Conservation (phyloP, 352 stramenopile species). For the Phytophthora cajani region DNA sequence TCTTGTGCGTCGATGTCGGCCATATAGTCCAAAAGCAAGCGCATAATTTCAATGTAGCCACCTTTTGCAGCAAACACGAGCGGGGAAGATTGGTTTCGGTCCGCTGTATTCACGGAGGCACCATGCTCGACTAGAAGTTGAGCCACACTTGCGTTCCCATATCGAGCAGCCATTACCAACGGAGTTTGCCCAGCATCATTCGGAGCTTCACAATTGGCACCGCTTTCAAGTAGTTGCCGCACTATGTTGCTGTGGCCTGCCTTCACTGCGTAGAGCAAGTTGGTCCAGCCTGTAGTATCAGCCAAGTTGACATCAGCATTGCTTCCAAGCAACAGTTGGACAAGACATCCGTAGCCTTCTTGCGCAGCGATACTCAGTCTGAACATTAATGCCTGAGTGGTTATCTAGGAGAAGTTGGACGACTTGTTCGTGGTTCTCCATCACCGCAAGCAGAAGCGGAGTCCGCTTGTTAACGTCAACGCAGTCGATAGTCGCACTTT, state of each 20-base stretch:
- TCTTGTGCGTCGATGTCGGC: background rate
- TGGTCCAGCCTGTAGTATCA: background rate
- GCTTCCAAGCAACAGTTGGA: background rate
- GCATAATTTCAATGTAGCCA: background rate
- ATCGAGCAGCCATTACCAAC: constrained; percentile 1
- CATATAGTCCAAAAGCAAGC: background rate
- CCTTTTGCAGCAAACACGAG: constrained; percentile 5
- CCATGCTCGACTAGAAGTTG: background rate
- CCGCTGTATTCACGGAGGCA: background rate
- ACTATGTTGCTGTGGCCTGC: background rate
- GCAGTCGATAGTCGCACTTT: background rate
- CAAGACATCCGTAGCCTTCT: background rate
- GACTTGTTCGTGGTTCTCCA: background rate
- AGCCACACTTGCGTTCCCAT: background rate
- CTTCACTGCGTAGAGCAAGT: constrained; percentile 3
- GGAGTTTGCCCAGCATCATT: background rate
- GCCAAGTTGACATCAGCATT: background rate
- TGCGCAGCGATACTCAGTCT: constrained; percentile 1
- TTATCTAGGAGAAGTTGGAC: background rate
- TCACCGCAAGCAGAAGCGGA: background rate
- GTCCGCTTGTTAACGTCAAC: constrained; percentile 1
- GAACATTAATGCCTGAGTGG: background rate
- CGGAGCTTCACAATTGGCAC: background rate
- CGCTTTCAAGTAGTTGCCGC: background rate
- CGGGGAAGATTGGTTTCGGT: background rate